Base-by-base conservation (phyloP, 2,329 filamentous ascomycete species). In the Cordyceps cateniannulata region DNA sequence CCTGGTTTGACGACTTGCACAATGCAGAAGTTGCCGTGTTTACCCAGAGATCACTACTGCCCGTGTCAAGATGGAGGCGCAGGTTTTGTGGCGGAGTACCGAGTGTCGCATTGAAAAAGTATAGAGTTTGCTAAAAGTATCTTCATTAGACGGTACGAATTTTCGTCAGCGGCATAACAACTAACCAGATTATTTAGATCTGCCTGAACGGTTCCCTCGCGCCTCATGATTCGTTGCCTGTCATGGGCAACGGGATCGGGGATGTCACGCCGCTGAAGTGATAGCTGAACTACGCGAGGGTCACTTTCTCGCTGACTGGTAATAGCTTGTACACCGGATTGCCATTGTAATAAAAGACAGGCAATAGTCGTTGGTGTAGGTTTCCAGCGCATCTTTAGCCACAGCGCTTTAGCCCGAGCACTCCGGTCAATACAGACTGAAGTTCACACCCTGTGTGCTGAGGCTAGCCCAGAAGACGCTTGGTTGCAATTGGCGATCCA, bases 1-100 rank as follows among this genome's bases (percentile, higher is more conserved):
- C 80, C 16, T 78, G 69, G 1, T 72, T 70, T 1, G 69, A 67
- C 5, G 72, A 68, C 8, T 70, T 68, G 70, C 91, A 96, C 18
- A 90, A 72, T 1, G 68, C 62, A 0, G 89, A 93, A 53, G 72
- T 73, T 3, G 79, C 75, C 2, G 85, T 82, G 69, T 96, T 95
- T 8, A 88, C 82, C 85, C 86, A 88, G 24, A 88, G 74, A 68
- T 89, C 86, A 66, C 84, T 87, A 72, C 85, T 88, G 54, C 86
- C 86, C 6, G 86, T 89, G 71, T 89, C 86, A 58, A 89, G 70
- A 65, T 87, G 84, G 63, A 88, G 75, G 20, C 79, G 77, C 48
- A 89, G 66, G 1, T 71, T 65, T 68, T 86, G 84, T 10, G 80
- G 68, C 14, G 86, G 86, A 2, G 85, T 88, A 54, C 86, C 86